Evolutionary conservation across 305 asterid species (phyloP), one percentile per base, ranked within the genome.

Genomic region (Ajuga reptans): DNA sequence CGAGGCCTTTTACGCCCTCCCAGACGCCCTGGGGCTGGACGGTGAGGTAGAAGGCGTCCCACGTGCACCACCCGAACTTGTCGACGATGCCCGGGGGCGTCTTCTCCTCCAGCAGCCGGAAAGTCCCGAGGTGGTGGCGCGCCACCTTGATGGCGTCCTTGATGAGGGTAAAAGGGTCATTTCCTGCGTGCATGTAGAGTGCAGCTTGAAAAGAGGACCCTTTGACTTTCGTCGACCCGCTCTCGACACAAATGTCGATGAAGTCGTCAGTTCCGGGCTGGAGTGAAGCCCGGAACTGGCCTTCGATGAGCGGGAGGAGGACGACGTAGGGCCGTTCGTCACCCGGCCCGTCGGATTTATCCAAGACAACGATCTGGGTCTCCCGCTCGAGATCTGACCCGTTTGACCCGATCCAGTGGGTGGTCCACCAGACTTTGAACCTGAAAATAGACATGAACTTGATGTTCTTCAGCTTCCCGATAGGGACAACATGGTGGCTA

Each of bases 361-460:
- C 96, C 0, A 92, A 90, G 2, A 90, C 63, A 73, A 90, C 75
- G 0, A 92, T 84, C 51, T 92, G 98, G 16, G 98, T 92, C 57
- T 92, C 98, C 0, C 83, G 77, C 53, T 92, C 98, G 3, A 92
- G 83, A 68, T 92, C 97, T 68, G 89, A 68, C 57, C 98, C 98
- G 29, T 78, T 83, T 0, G 78, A 72, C 47, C 98, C 96, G 63
- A 72, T 65, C 97, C 98, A 92, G 65, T 85, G 98, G 27, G 98
- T 92, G 8, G 97, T 92, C 98, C 98, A 92, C 98, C 98, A 90
- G 1, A 92, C 98, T 66, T 90, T 92, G 87, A 92, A 92, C 83
- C 97, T 56, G 81, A 92, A 92, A 78, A 92, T 87, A 41, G 96
- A 88, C 97, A 88, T 90, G 84, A 92, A 92, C 8, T 66, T 74